phyloP scores from a whole-genome alignment of 2,329 filamentous ascomycete species.

The Colletotrichum sidae region DNA sequence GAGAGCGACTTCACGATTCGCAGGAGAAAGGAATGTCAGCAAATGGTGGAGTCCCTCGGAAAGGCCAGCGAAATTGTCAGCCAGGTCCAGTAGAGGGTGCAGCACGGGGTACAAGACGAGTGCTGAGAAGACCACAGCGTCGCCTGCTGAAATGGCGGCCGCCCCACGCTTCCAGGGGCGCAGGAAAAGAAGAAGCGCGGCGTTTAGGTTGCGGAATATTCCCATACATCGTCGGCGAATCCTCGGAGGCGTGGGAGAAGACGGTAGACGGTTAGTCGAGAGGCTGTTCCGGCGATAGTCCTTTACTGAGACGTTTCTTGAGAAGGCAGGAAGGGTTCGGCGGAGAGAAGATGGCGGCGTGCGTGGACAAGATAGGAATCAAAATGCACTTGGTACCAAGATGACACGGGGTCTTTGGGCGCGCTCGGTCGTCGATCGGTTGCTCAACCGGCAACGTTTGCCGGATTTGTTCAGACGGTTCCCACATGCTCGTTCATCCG shows the following conservation, averaged over 20 bases:
- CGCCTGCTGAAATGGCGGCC: conserved; percentile 24
- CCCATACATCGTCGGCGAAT: conserved; percentile 31
- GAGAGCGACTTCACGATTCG: conserved; percentile 97
- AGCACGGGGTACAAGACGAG: conserved; percentile 13
- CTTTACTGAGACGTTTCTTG: conserved; percentile 36
- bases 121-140: conserved; percentile 28
- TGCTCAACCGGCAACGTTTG: neutral
- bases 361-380: conserved; percentile 29
- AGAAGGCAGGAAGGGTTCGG: conserved; percentile 25
- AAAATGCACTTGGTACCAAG: neutral
- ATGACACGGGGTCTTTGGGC: too few relatives aligned
- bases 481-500: conserved; percentile 1
- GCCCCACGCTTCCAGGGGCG: conserved; percentile 34
- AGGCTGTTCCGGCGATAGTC: conserved; percentile 30
- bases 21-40: conserved; percentile 96
- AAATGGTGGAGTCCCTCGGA: conserved; percentile 95
- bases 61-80: conserved; percentile 97
- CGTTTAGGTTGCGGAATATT: conserved; percentile 31
- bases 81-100: conserved; percentile 68
- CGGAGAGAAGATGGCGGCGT: conserved; percentile 16
- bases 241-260: conserved; percentile 30
- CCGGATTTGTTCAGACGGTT: conserved; percentile 9
- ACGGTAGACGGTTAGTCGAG: conserved; percentile 21
- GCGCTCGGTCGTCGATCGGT: too few relatives aligned
- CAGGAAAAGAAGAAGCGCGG: conserved; percentile 33